Evolutionary conservation across 2,329 filamentous ascomycete genomes (phyloP), one percentile per base, ranked within the genome.

Genomic region (Phialophora tarda): DNA sequence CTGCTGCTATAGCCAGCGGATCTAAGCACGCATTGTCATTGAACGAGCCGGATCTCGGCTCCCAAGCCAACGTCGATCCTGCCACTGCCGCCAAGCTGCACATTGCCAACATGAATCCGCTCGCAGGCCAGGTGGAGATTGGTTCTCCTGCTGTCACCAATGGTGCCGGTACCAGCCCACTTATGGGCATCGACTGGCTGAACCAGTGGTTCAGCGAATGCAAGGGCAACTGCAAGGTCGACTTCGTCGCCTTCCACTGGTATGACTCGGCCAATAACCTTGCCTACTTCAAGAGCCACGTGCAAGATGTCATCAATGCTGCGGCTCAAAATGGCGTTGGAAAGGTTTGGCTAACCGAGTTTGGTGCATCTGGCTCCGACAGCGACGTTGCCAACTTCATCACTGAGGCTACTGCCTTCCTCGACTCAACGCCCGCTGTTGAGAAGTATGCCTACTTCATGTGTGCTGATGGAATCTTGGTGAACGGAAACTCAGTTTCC

Each of bases 311-410:
- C 21, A 75, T 78, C 61, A 59, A 69, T 8, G 47, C 79, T 8
- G 80, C 78, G 0, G 48, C 63, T 3, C 56, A 74, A 12, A 71
- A 80, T 59, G 71, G 69, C 23, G 75, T 82, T 34, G 53, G 71
- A n/a, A 76, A 78, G 55, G 75, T 82, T 66, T 83, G 81, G 81
- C 66, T 82, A 21, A 80, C 81, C 1, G 81, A 83, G 71, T 82
- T 82, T 67, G 78, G 75, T 8, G 75, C 78, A 47, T 62, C 71
- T 0, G 60, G 73, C 8, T 38, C 63, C 1, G 70, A 71, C 44
- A 38, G 44, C 11, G 69, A 72, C 7, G 67, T 64, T 3, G 64
- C 72, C 17, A 68, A 73, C 28, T 82, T 82, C 74, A 70, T 83
- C 41, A 64, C 72, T 5, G 64, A 78, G 54, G 79, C 78, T 4